Evolutionary conservation across 805 yeast genomes (phyloP).

Genomic region (Ogataea methylovora): DNA sequence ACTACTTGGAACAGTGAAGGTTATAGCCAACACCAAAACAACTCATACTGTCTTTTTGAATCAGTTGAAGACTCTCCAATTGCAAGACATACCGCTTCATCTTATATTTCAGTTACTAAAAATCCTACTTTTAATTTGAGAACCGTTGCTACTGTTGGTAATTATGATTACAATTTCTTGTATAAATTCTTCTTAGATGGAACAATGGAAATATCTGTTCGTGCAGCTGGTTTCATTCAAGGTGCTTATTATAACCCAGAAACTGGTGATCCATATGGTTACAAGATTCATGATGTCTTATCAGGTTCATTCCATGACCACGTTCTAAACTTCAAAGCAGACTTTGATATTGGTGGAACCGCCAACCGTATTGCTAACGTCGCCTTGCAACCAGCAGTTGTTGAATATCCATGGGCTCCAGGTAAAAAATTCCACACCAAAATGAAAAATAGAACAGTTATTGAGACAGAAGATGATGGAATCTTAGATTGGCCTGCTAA

Average conservation of each 20-base stretch:
- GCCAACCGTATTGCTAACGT: constrained; percentile 13
- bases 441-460: constrained; percentile 7
- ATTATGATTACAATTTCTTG: constrained; percentile 4
- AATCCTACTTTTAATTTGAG: constrained; percentile 19
- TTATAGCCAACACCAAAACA: constrained; percentile 15
- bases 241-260: constrained; percentile 19
- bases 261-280: constrained; percentile 14
- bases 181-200: constrained; percentile 14
- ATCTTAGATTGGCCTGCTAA: constrained; percentile 11
- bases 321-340: constrained; percentile 17
- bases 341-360: constrained; percentile 21
- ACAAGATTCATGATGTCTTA: constrained; percentile 14
- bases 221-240: constrained; percentile 24
- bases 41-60: constrained; percentile 15
- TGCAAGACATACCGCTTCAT: constrained; percentile 3
- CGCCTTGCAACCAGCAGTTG: constrained; percentile 8
- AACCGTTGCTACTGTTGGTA: constrained; percentile 4
- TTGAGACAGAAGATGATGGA: constrained; percentile 12
- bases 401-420: constrained; percentile 20
- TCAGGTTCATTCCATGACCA: constrained; percentile 24
- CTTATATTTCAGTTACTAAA: constrained; percentile 9
- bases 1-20: constrained; percentile 19
- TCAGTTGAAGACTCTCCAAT: constrained; percentile 3
- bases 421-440: constrained; percentile 12
- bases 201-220: constrained; percentile 19